These are phyloP conservation scores for Digitaria exilis DNA, from an alignment of 202 grass and related monocot genomes.

Conservation along the genomic window DNA sequence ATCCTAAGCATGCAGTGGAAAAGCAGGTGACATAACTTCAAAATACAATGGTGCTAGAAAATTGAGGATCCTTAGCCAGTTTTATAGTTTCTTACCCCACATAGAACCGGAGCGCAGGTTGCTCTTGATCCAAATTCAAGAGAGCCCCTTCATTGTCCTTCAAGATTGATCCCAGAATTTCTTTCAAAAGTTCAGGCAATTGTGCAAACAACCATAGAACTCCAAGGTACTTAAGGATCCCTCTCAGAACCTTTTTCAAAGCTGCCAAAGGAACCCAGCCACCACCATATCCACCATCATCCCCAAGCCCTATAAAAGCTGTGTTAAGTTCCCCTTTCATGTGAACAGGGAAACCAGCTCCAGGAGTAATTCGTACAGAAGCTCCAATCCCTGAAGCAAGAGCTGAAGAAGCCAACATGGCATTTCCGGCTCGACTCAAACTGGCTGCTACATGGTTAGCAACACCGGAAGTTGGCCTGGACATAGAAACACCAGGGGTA, in stretches of 20 bases:
- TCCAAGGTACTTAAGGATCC: constrained; percentile 98
- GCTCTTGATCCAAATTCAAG: constrained; percentile 98
- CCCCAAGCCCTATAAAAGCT: constrained; percentile 97
- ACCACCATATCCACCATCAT: constrained; percentile 99
- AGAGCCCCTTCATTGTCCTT: constrained; percentile 98
- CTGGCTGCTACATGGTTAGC: constrained; percentile 70
- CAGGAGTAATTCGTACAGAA: constrained; percentile 75
- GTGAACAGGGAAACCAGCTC: constrained; percentile 78
- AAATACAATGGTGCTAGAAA: constrained; percentile 29
- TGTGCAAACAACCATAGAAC: constrained; percentile 99
- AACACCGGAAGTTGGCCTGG: constrained; percentile 71
- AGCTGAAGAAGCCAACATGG: constrained; percentile 77
- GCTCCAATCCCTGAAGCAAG: constrained; percentile 74
- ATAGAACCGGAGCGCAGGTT: constrained; percentile 93
- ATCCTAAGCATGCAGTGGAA: not conserved
- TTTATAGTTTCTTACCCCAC: constrained; percentile 74
- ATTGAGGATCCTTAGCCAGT: not conserved
- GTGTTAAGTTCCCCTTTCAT: constrained; percentile 98
- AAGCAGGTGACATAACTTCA: not conserved
- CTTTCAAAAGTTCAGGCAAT: constrained; percentile 97
- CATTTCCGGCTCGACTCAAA: constrained; percentile 74
- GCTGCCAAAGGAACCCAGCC: constrained; percentile 98
- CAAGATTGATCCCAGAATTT: constrained; percentile 97
- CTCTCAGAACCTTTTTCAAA: constrained; percentile 94
- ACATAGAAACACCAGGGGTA: constrained; percentile 49